Evolutionary conservation across 768 basidiomycete genomes (phyloP).

Genomic region (Rickenella mellea): DNA sequence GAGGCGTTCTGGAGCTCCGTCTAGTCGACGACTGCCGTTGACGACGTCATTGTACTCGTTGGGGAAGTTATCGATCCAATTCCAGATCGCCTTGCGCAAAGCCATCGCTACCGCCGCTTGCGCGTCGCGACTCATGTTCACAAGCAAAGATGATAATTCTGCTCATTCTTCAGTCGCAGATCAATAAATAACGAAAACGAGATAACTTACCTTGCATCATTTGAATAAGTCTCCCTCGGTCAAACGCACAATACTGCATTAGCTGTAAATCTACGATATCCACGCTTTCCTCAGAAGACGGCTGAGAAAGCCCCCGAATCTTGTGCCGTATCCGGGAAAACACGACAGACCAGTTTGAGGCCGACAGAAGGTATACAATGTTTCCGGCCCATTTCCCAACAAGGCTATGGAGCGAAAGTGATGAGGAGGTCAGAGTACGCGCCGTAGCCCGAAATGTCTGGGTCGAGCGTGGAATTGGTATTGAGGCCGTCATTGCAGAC

Average conservation of each 20-base stretch:
- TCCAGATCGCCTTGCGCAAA: constrained; percentile 77
- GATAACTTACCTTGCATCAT: constrained; percentile 52
- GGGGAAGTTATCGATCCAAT: constrained; percentile 77
- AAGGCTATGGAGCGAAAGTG: constrained; percentile 45
- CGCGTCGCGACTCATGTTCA: constrained; percentile 70
- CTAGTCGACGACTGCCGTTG: constrained; percentile 50
- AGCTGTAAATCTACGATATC: constrained; percentile 72
- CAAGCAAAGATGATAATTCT: constrained; percentile 76
- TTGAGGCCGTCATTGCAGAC: constrained; percentile 9
- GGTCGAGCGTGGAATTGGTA: constrained; percentile 16
- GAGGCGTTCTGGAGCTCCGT: constrained; percentile 77
- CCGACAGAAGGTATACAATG: constrained; percentile 79
- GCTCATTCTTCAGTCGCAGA: constrained; percentile 1
- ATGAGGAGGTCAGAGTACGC: constrained; percentile 46
- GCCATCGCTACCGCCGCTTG: constrained; percentile 65
- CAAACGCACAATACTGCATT: constrained; percentile 69
- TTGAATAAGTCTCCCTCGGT: constrained; percentile 56
- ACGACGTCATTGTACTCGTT: constrained; percentile 71
- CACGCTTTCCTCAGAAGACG: constrained; percentile 37
- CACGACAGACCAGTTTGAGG: constrained; percentile 80
- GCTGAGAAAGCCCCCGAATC: constrained; percentile 46
- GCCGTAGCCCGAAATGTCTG: constrained; percentile 52
- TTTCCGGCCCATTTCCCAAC: constrained; percentile 68
- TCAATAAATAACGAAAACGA: constrained; percentile 2
- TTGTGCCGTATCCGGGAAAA: constrained; percentile 59